These are phyloP conservation scores for Turritis glabra DNA, from an alignment of 345 rosid genomes.

Conservation along the genomic window DNA sequence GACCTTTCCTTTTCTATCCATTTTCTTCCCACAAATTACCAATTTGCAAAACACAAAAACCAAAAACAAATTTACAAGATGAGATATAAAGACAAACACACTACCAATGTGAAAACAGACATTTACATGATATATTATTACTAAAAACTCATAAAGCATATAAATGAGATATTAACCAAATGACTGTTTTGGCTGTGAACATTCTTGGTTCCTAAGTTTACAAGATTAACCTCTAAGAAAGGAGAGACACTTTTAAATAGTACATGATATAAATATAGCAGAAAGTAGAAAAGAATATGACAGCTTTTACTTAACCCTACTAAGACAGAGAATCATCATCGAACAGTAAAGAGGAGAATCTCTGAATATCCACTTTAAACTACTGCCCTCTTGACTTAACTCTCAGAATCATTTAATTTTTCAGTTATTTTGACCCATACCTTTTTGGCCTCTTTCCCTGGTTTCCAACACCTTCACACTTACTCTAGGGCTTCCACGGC, in stretches of 20 bases:
- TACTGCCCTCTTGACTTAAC: slow-evolving; percentile 54
- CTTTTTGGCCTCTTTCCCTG: slow-evolving; percentile 44
- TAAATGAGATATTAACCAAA: too few species aligned
- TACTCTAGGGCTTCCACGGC: slow-evolving; percentile 32
- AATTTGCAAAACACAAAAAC: too few species aligned
- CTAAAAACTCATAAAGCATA: background rate
- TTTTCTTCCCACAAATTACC: slow-evolving; percentile 28
- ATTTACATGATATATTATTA: background rate
- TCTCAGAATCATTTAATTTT: slow-evolving; percentile 30
- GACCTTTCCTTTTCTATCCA: slow-evolving; percentile 40
- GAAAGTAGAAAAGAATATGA: slow-evolving; percentile 15
- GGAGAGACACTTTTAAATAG: background rate
- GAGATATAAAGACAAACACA: background rate
- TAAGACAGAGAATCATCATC: slow-evolving; percentile 34
- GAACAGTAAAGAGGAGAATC: slow-evolving; percentile 44
- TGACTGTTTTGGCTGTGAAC: background rate
- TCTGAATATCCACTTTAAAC: slow-evolving; percentile 54
- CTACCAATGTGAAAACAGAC: slow-evolving; percentile 11
- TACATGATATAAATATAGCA: background rate
- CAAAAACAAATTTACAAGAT: too few species aligned
- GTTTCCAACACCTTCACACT: slow-evolving; percentile 27
- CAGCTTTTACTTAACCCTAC: slow-evolving; percentile 29
- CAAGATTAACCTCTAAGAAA: background rate
- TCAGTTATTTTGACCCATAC: slow-evolving; percentile 66
- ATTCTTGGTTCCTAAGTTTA: slow-evolving; percentile 11